Evolutionary conservation across 345 rosid species (phyloP), one percentile per base, ranked within the genome.

Genomic region (Punica granatum): DNA sequence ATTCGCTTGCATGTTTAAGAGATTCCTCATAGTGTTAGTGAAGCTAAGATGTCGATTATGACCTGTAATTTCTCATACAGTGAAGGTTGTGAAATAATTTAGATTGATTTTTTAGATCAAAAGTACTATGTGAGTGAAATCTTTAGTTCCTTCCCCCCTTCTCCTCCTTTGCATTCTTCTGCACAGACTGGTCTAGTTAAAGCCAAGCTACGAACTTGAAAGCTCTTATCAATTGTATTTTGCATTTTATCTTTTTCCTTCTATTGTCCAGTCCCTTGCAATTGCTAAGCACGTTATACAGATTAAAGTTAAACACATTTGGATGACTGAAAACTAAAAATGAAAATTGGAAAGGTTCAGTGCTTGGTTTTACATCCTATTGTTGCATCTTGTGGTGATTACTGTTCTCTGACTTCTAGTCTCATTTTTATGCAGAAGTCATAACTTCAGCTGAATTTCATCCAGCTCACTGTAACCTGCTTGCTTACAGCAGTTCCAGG

Each of bases 401-500:
- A 25, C 8, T 60, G 5, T 30, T 11, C 58, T 60, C 23, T 56
- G 36, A 26, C 70, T 54, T 67, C 51, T 53, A 51, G 59, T 36
- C 25, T 60, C 43, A 62, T 66, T 58, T 72, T 44, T 66, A 28
- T 74, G 67, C 88, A 87, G 88, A 87, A 85, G 88, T 87, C 75
- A 85, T 87, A 67, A 87, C 88, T 13, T 78, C 88, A 46, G 88
- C 92, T 34, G 83, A 85, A 71, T 85, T 87, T 73, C 90, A 87
- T 73, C 92, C 92, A 58, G 67, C 33, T 68, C 81, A 81, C 35
- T 87, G 92, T 78, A 85, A 87, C 75, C 75, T 82, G 71, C 85
- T 87, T 48, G 86, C 88, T 42, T 87, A 79, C 79, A 79, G 89
- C 79, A 85, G 86, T 72, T 85, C 92, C 64, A 87, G 89, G 82